A percentile compares a stretch with the other conserved stretches of the same genome.
phyloP scores from a whole-genome alignment of 176 grass and related monocot genomes.

The Carex cristatella region DNA sequence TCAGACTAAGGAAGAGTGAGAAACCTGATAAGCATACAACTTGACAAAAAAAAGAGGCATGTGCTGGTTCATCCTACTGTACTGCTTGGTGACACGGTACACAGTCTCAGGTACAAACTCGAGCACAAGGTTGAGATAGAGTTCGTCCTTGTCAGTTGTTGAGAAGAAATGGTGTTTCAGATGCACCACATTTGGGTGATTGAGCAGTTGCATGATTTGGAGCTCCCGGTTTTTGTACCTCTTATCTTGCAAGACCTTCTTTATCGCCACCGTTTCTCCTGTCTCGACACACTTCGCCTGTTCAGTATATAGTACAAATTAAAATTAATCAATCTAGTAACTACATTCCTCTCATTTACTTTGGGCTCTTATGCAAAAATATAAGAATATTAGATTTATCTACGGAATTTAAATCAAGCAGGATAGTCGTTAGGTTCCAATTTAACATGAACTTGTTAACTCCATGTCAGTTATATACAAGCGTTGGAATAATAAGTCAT shows the following conservation, averaged over 20 bases:
- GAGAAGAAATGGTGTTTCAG: conserved; percentile 96
- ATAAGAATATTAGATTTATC: background rate
- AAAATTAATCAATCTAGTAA: background rate
- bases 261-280: conserved; percentile 85
- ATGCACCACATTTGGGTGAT: conserved; percentile 89
- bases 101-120: conserved; percentile 85
- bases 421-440: background rate
- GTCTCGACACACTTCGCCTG: conserved; percentile 90
- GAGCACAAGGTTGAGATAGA: conserved; percentile 92
- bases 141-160: conserved; percentile 76
- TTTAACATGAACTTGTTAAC: background rate
- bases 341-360: background rate
- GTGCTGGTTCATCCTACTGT: conserved; percentile 72
- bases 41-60: conserved; percentile 76
- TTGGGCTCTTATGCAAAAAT: background rate
- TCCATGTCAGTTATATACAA: background rate
- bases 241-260: conserved; percentile 97
- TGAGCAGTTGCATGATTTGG: conserved; percentile 85
- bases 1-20: background rate
- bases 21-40: conserved; percentile 80
- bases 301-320: conserved; percentile 22
- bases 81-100: conserved; percentile 74
- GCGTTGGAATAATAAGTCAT: background rate
- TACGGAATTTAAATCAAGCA: background rate
- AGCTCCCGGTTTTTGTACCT: conserved; percentile 96